Percentiles rank a stretch among this genome's conserved stretches.
Evolutionary conservation across 2,329 filamentous ascomycete species (phyloP).

Genomic region (Ambrosiella cleistominuta): DNA sequence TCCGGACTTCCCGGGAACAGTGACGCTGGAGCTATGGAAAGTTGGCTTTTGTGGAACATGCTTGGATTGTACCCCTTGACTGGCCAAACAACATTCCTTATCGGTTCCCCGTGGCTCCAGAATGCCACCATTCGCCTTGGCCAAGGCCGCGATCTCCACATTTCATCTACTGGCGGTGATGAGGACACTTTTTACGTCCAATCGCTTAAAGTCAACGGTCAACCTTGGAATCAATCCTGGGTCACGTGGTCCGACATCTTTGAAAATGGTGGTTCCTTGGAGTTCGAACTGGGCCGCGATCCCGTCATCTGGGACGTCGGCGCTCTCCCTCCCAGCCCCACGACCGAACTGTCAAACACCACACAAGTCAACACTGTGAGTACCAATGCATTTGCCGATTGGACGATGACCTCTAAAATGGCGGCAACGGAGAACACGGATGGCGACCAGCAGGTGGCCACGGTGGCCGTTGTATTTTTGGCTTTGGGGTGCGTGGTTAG

Average conservation of each 20-base stretch:
- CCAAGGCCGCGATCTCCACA: conserved; percentile 31
- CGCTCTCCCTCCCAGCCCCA: conserved; percentile 40
- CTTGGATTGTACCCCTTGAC: conserved; percentile 51
- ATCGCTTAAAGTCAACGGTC: conserved; percentile 45
- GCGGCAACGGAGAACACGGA: too few species aligned
- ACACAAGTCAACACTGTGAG: not conserved
- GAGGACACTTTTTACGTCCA: conserved; percentile 43
- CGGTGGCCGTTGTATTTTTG: not conserved
- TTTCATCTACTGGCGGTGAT: conserved; percentile 27
- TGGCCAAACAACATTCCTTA: conserved; percentile 48
- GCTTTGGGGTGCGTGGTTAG: not conserved
- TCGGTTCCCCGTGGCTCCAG: conserved; percentile 45
- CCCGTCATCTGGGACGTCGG: conserved; percentile 41
- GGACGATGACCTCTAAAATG: too few species aligned
- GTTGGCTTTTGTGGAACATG: conserved; percentile 52
- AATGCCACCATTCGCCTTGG: conserved; percentile 42
- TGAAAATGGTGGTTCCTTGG: conserved; percentile 40
- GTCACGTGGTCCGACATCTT: conserved; percentile 50
- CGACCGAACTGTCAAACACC: conserved; percentile 3
- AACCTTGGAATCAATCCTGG: conserved; percentile 46
- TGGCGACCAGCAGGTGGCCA: not conserved
- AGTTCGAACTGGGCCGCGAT: conserved; percentile 42
- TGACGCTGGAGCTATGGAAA: conserved; percentile 57
- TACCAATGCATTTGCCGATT: not conserved
- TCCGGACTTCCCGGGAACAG: conserved; percentile 50